Evolutionary conservation across 2,329 filamentous ascomycete genomes (phyloP), one percentile per base, ranked within the genome.

Genomic region (Talaromyces sp.): DNA sequence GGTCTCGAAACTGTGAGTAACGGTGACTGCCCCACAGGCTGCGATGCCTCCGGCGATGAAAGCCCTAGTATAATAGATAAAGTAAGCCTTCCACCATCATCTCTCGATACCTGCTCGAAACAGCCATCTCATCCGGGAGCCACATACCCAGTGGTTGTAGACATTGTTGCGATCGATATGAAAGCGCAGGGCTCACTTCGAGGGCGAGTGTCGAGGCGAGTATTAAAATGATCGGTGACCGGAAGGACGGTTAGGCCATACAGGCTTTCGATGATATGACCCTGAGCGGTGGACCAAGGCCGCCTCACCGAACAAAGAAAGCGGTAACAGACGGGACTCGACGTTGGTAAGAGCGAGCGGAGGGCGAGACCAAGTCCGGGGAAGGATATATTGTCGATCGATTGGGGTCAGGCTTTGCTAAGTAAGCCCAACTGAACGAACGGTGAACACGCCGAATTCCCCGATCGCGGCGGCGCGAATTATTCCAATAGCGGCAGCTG

Each of bases 1-100:
- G 12, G 94, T 98, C 80, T 99, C 95, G 80, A 98, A 98, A 61
- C 93, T 93, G 78, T 99, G 95, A 57, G 95, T 98, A 67, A 96
- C 93, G 47, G 94, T 98, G 62, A 99, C 95, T 67, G 95, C 95
- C 73, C 95, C 95, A 79, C 94, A 98, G 67, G 95, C 95, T 73
- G 95, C 95, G 73, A 99, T 90, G 74, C 95, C 95, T 75, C 95
- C 95, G 61, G 95, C 94, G 71, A 98, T 87, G 82, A 99, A 99
- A 65, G 92, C 91, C 68, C 93, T 86, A 36, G 47, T 9, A 16
- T 30, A 33, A 33, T 16, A n/a, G 27, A 23, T 44, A 30, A 27
- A 27, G 53, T 62, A 36, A 62, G 61, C 30, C 33, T 14, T 23
- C 14, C 12, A 28, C 27, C 30, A 30, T 31, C 31, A 14, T 4